Evolutionary conservation across 495 filamentous ascomycete genomes (phyloP).

Genomic region (Penicillium parvum): DNA sequence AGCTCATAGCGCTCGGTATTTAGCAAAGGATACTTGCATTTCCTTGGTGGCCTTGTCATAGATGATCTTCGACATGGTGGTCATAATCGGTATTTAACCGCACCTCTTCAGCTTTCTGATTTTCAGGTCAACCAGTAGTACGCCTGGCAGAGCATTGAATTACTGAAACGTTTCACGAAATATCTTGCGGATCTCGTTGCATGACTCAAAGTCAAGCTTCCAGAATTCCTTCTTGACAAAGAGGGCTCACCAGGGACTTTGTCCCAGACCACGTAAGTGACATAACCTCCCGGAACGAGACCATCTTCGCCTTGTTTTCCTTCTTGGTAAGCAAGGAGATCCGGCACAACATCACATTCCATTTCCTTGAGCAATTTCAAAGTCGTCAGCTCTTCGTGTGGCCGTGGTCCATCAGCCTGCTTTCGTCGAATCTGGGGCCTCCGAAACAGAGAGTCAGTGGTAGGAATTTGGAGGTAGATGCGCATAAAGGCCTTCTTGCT

Average conservation of each 20-base stretch:
- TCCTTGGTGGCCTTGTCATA: background rate
- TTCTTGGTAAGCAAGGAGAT: background rate
- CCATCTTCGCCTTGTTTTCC: conserved; percentile 3
- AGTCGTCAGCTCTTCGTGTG: background rate
- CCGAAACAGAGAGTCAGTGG: conserved; percentile 5
- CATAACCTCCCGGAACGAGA: conserved; percentile 10
- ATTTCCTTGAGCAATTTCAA: background rate
- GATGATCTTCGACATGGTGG: background rate
- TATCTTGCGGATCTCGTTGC: conserved; percentile 2
- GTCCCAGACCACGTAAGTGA: conserved; percentile 5
- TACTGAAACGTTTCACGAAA: conserved; percentile 6
- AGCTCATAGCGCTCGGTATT: background rate
- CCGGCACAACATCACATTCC: conserved; percentile 7
- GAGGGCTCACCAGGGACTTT: conserved; percentile 10
- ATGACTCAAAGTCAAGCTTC: conserved; percentile 1
- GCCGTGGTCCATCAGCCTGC: background rate
- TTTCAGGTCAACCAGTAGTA: background rate
- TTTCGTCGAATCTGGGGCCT: conserved; percentile 1
- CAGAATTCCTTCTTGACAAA: conserved; percentile 6
- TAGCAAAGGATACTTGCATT: background rate
- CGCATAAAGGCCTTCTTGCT: conserved; percentile 11
- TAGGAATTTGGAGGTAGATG: conserved; percentile 12
- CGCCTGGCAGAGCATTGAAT: background rate
- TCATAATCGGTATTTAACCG: background rate
- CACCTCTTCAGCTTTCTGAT: background rate